These are phyloP conservation scores for Blastocrithidia nonstop DNA, from an alignment of 208 protist species.

Conservation along the genomic window DNA sequence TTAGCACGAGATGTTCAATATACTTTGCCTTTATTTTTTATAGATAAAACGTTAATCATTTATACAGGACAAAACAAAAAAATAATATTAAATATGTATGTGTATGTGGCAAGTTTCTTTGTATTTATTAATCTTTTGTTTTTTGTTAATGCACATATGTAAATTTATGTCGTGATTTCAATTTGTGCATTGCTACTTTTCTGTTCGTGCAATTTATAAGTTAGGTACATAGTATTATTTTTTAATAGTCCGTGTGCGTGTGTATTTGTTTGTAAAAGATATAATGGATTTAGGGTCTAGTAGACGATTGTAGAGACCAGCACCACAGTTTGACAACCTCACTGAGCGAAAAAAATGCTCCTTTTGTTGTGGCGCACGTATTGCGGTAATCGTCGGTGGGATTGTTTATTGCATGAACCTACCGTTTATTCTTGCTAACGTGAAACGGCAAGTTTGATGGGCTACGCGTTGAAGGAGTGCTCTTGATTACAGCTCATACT, in stretches of 20 bases:
- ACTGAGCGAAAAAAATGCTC: slow-evolving; percentile 52
- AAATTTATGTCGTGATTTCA: not conserved
- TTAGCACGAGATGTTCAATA: not conserved
- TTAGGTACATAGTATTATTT: not conserved
- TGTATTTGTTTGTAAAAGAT: not conserved
- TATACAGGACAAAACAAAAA: not conserved
- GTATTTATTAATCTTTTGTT: not conserved
- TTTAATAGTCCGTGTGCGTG: not conserved
- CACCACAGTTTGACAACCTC: slow-evolving; percentile 31
- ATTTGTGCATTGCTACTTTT: not conserved
- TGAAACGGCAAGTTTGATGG: slow-evolving; percentile 28
- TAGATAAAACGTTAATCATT: not conserved
- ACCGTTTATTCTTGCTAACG: slow-evolving; percentile 34
- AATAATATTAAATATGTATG: not conserved
- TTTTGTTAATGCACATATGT: not conserved
- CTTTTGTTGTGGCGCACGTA: slow-evolving; percentile 51
- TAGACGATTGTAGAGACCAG: slow-evolving; percentile 40
- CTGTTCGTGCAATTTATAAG: not conserved
- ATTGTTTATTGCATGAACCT: slow-evolving; percentile 30
- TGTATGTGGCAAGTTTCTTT: too few species aligned
- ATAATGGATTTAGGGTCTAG: too few species aligned
- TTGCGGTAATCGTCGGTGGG: slow-evolving; percentile 16
- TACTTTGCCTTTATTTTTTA: not conserved
- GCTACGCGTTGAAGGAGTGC: slow-evolving; percentile 32
- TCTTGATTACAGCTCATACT: slow-evolving; percentile 37